Conservation (phyloP, 2,329 filamentous ascomycete genomes). For the Colletotrichum trifolii region DNA sequence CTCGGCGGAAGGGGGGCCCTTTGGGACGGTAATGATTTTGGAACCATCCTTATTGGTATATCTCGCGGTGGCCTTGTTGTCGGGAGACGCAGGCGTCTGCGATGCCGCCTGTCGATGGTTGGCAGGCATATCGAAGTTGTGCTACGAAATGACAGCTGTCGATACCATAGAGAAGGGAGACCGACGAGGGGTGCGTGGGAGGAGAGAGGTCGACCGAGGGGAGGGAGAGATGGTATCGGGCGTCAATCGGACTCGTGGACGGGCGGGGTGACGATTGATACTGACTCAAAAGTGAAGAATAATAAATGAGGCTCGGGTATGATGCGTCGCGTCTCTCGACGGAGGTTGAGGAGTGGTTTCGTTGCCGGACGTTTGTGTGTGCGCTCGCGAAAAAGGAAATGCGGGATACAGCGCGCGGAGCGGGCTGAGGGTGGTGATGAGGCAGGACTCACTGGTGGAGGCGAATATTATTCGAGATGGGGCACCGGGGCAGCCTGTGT, state of each 20-base stretch:
- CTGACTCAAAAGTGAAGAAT: slow-evolving; percentile 3
- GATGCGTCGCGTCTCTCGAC: slow-evolving; percentile 13
- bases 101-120: slow-evolving; percentile 62
- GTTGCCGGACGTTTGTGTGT: slow-evolving; percentile 28
- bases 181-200: slow-evolving; percentile 21
- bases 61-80: slow-evolving; percentile 65
- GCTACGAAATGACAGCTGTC: slow-evolving; percentile 44
- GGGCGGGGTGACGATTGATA: slow-evolving; percentile 12
- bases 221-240: slow-evolving; percentile 22
- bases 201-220: slow-evolving; percentile 18
- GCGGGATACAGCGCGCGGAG: slow-evolving; percentile 34
- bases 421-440: slow-evolving; percentile 32
- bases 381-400: slow-evolving; percentile 33
- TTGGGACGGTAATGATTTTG: slow-evolving; percentile 75
- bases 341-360: slow-evolving; percentile 18
- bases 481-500: slow-evolving; percentile 26
- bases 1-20: slow-evolving; percentile 61
- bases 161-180: slow-evolving; percentile 51
- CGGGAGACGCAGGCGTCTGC: slow-evolving; percentile 63
- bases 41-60: slow-evolving; percentile 77
- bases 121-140: slow-evolving; percentile 59
- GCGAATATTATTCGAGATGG: slow-evolving; percentile 36
- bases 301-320: slow-evolving; percentile 19
- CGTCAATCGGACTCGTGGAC: slow-evolving; percentile 24
- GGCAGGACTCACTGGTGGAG: slow-evolving; percentile 36